Base-by-base conservation (phyloP, 108 stramenopile genomes). In the Cyclostephanos tholiformis region DNA sequence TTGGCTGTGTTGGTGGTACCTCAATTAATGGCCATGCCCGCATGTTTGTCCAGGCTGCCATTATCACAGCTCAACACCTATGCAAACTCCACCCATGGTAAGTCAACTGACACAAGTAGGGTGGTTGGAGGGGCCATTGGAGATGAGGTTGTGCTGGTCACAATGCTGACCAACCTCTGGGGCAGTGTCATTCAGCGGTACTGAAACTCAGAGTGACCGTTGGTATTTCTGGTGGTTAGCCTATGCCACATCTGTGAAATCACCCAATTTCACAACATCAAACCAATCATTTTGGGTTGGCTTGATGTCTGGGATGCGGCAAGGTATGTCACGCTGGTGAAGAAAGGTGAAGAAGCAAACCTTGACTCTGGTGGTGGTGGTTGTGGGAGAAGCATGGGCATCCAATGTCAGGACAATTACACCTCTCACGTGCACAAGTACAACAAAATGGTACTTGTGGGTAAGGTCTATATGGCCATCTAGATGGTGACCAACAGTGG, bases 391-490 rank as follows among this genome's bases (percentile, higher is more conserved):
- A 25, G 23, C 19, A 7, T 25, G 20, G 52, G 6, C 19, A 10
- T 25, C 23, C 23, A 6, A 25, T 10, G n/a, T 10, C 52, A 25
- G 25, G 52, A 53, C 52, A 6, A 22, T 53, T 17, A 17, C 20
- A 53, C 23, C 23, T 22, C 57, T 58, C 52, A 20, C 23, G n/a
- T 10, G n/a, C 8, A 19, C 25, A 3, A 30, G 13, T 58, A 29
- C 29, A 30, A 71, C 35, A 35, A 62, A 9, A 36, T 26, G 44
- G 52, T 80, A 14, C 65, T 74, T 30, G 32, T 22, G 6, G 79
- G 79, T 17, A 36, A 56, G 9, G 14, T 80, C 17, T 55, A 72
- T 7, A 8, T 30, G 17, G 79, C 79, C 4, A 48, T 80, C n/a
- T 19, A 67, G 27, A 60, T 19, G 35, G 19, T 80, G 8, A 74